Evolutionary conservation across 2,329 filamentous ascomycete species (phyloP), one percentile per base, ranked within the genome.

Genomic region (Arthroderma sp.): DNA sequence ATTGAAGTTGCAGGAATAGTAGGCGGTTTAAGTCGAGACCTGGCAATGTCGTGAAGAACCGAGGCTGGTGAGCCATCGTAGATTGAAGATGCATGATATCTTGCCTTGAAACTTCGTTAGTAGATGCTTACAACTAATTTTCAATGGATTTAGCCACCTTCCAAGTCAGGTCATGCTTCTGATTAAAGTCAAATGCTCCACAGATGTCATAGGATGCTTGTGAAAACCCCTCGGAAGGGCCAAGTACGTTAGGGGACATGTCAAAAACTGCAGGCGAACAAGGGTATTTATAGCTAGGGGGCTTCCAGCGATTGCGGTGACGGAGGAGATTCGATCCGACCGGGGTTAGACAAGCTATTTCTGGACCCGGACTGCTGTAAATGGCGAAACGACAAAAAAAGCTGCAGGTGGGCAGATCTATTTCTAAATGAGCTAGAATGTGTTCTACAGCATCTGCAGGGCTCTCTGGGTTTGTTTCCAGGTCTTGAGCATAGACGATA

Each of bases 301-400:
- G 7, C 31, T 34, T 9, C 48, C 46, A 50, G 6, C 29, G 47
- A 36, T 47, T 32, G 10, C 36, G 11, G 22, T 38, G 5, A 15
- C 31, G 30, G 1, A 51, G 29, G 15, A 34, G 32, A 9, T 34
- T 34, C 32, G 50, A 42, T 5, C 45, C 37, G 30, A 51, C 10
- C 15, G 48, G 48, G 6, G 48, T 50, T 6, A 48, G 33, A 22
- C 38, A 47, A 10, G 44, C 42, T 9, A 28, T 38, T 32, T 41
- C 36, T n/a, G 28, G 29, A 27, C 31, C 27, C 6, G 29, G 29
- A 10, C 36, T 36, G 27, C 36, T 36, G 27, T 42, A 37, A 33
- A 48, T 45, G 29, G 33, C 50, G 42, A 48, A 48, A 7, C 50
- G 50, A 38, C 50, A 51, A 33, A 50, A 51, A 41, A 30, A 41